A percentile compares a stretch with the other conserved stretches of the same genome.
Conservation (phyloP, 345 rosid genomes). For the Eucalyptus cloeziana region DNA sequence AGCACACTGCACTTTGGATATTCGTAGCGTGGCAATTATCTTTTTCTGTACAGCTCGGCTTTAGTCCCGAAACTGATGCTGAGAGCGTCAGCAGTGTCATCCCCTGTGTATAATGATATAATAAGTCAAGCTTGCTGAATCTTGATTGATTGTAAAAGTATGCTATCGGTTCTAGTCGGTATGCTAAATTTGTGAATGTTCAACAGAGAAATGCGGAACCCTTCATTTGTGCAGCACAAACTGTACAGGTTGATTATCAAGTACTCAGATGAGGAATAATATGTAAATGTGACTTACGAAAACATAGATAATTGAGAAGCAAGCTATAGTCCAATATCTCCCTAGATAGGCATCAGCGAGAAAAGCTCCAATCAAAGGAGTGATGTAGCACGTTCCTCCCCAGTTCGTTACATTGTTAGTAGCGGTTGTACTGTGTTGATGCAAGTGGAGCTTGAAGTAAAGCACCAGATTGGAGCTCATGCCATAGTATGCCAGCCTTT, state of each 20-base stretch:
- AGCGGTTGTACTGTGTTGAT: slow-evolving; percentile 41
- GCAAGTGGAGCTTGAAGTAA: slow-evolving; percentile 38
- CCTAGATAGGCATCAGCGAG: slow-evolving; percentile 80
- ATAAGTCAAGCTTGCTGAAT: not conserved
- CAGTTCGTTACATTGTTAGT: slow-evolving; percentile 50
- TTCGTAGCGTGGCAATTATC: slow-evolving; percentile 12
- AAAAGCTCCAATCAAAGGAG: slow-evolving; percentile 83
- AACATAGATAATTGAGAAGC: slow-evolving; percentile 52
- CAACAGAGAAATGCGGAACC: not conserved
- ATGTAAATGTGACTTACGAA: slow-evolving; percentile 17
- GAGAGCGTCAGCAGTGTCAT: slow-evolving; percentile 26
- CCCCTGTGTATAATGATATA: slow-evolving; percentile 4
- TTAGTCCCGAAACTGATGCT: slow-evolving; percentile 16
- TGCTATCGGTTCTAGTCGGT: not conserved
- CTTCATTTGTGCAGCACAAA: not conserved
- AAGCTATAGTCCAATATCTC: slow-evolving; percentile 75
- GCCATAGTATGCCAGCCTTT: slow-evolving; percentile 72
- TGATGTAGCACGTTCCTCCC: slow-evolving; percentile 75
- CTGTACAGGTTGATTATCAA: not conserved
- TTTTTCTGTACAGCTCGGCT: slow-evolving; percentile 4
- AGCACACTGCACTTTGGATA: slow-evolving; percentile 10
- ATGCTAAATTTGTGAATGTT: not conserved
- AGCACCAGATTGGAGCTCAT: slow-evolving; percentile 71
- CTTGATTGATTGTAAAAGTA: not conserved
- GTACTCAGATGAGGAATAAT: not conserved